phyloP scores from a whole-genome alignment of 2,329 filamentous ascomycete species.

The Fusarium camptoceras region DNA sequence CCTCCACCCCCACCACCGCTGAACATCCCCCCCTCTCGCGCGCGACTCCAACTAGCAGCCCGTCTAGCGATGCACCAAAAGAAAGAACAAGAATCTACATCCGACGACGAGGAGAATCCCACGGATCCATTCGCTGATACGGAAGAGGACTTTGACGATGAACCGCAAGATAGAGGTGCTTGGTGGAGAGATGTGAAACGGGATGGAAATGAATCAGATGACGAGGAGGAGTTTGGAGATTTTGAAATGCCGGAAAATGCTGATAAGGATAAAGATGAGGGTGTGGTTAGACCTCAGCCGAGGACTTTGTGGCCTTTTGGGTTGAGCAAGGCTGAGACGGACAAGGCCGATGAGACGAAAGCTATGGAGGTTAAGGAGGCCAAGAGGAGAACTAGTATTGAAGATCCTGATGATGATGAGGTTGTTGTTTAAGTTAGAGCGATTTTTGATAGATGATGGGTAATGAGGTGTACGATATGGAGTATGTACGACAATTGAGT shows the following conservation, averaged over 20 bases:
- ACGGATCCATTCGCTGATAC: conserved; percentile 62
- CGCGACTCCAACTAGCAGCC: conserved; percentile 89
- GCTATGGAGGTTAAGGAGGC: conserved; percentile 67
- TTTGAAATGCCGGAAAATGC: conserved; percentile 73
- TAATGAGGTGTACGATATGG: conserved; percentile 40
- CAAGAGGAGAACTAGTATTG: conserved; percentile 66
- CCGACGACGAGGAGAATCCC: conserved; percentile 57
- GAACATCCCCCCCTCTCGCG: conserved; percentile 87
- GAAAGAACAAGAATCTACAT: conserved; percentile 63
- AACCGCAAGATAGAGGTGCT: conserved; percentile 54
- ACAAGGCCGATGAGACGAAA: conserved; percentile 49
- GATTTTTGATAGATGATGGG: conserved; percentile 14
- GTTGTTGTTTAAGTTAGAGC: conserved; percentile 51
- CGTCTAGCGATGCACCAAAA: conserved; percentile 82
- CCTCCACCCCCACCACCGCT: conserved; percentile 80
- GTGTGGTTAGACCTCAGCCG: conserved; percentile 67
- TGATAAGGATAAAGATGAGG: conserved; percentile 51
- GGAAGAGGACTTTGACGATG: conserved; percentile 66
- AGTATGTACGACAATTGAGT: not conserved
- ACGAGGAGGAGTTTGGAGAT: conserved; percentile 74
- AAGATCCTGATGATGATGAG: conserved; percentile 68
- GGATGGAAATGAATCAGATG: conserved; percentile 61
- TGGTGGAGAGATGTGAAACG: conserved; percentile 63
- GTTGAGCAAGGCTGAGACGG: conserved; percentile 53
- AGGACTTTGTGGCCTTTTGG: conserved; percentile 71